phyloP scores from a whole-genome alignment of 768 basidiomycete species.

The Russula compacta region DNA sequence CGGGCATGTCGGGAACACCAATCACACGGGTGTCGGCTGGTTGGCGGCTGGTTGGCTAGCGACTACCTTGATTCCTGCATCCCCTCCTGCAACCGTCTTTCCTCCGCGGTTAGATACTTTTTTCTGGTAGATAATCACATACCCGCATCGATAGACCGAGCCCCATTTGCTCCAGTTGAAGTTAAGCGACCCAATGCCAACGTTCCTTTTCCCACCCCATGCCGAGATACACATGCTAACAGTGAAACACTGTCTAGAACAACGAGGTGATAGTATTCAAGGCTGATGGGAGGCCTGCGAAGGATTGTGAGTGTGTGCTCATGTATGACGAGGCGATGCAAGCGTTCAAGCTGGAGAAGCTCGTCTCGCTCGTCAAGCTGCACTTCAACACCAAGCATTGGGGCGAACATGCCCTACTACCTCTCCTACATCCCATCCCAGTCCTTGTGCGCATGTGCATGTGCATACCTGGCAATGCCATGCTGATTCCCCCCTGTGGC shows the following conservation, averaged over 20 bases:
- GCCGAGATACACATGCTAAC: neutral
- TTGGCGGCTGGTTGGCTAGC: too few relatives aligned
- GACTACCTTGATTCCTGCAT: too few relatives aligned
- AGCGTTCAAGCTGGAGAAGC: conserved; percentile 18
- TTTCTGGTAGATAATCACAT: conserved; percentile 57
- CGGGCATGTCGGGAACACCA: too few relatives aligned
- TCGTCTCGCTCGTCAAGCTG: conserved; percentile 18
- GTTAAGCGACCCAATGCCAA: conserved; percentile 60
- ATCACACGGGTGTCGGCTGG: too few relatives aligned
- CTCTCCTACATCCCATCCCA: conserved; percentile 8
- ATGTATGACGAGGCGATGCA: conserved; percentile 65
- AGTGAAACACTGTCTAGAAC: conserved; percentile 27
- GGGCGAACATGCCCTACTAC: conserved; percentile 8
- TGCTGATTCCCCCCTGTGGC: neutral
- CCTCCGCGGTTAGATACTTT: neutral
- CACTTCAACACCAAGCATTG: neutral
- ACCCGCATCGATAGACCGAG: conserved; percentile 62
- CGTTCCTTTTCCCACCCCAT: conserved; percentile 32
- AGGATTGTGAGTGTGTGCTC: conserved; percentile 67
- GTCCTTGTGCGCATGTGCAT: neutral
- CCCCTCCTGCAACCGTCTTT: too few relatives aligned
- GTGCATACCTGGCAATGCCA: neutral
- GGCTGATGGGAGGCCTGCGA: conserved; percentile 49
- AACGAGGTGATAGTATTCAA: conserved; percentile 47
- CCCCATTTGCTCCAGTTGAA: conserved; percentile 58